These are phyloP conservation scores for Chlorella variabilis DNA, from an alignment of 163 green algal species.

Conservation along the genomic window DNA sequence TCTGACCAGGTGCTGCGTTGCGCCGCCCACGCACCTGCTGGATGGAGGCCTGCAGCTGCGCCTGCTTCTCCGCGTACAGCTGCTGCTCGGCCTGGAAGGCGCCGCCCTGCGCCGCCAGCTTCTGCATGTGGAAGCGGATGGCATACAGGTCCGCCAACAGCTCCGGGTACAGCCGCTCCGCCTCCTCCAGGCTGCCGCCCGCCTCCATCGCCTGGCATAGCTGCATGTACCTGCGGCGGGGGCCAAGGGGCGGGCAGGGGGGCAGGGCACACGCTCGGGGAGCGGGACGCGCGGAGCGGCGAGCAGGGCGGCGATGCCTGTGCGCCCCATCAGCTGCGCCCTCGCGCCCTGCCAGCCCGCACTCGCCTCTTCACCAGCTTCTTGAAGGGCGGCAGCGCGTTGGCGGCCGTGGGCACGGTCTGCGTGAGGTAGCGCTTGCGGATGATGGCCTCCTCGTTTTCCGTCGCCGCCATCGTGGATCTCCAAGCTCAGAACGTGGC, in stretches of 20 bases:
- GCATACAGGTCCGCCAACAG: slow-evolving; percentile 43
- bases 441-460: slow-evolving; percentile 54
- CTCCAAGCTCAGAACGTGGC: too few relatives aligned
- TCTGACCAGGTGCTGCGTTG: too few relatives aligned
- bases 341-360: too few relatives aligned
- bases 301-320: too few relatives aligned
- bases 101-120: slow-evolving; percentile 22
- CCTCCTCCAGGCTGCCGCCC: slow-evolving; percentile 7
- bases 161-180: slow-evolving; percentile 3
- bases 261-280: background rate
- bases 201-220: slow-evolving; percentile 22
- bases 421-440: slow-evolving; percentile 49
- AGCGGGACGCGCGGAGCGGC: background rate
- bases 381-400: slow-evolving; percentile 46
- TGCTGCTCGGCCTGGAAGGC: slow-evolving; percentile 36
- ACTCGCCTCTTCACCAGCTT: slow-evolving; percentile 41
- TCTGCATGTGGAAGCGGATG: slow-evolving; percentile 32
- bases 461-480: slow-evolving; percentile 15
- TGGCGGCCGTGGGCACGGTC: slow-evolving; percentile 24
- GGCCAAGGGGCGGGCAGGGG: too few relatives aligned
- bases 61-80: slow-evolving; percentile 35
- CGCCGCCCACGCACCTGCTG: background rate
- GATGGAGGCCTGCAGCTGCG: slow-evolving; percentile 43
- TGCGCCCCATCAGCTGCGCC: too few relatives aligned
- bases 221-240: slow-evolving; percentile 34